Conservation (phyloP, 1,139 yeast species). For the Candida tunisiensis region DNA sequence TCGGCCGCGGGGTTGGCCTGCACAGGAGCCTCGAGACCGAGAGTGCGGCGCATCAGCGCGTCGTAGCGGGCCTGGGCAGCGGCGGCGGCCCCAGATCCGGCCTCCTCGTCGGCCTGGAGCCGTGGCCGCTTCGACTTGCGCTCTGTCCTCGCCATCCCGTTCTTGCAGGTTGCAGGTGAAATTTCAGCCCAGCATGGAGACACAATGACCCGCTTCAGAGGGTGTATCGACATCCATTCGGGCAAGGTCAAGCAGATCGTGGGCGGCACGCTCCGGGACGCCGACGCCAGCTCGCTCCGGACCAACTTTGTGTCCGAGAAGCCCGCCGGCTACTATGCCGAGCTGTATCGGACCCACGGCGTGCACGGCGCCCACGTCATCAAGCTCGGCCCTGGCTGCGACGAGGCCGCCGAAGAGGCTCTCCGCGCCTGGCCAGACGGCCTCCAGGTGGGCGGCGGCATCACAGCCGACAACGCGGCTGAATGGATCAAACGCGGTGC, state of each 20-base stretch:
- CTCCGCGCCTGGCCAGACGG: conserved; percentile 53
- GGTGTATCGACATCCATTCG: conserved; percentile 87
- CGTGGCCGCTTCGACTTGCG: too few species aligned
- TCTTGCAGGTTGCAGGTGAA: too few species aligned
- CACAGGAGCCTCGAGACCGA: too few species aligned
- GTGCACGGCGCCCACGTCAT: conserved; percentile 82
- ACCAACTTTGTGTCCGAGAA: conserved; percentile 74
- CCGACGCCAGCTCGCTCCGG: conserved; percentile 22
- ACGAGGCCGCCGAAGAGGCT: conserved; percentile 68
- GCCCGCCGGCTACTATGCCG: conserved; percentile 62
- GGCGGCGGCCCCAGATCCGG: too few species aligned
- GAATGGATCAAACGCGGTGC: conserved; percentile 60
- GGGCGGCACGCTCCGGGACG: conserved; percentile 59
- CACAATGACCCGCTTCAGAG: conserved; percentile 73
- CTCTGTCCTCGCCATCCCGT: too few species aligned
- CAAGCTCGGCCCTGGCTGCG: conserved; percentile 76
- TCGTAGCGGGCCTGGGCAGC: too few species aligned
- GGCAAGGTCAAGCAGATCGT: conserved; percentile 96
- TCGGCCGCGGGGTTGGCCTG: conserved; percentile 1
- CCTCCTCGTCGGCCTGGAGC: too few species aligned
- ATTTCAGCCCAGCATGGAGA: too few species aligned
- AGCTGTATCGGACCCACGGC: conserved; percentile 40
- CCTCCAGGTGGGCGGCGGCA: conserved; percentile 90
- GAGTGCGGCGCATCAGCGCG: too few species aligned
- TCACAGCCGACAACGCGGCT: conserved; percentile 52